phyloP scores from a whole-genome alignment of 140 eudicot genomes.

The Artemisia princeps region DNA sequence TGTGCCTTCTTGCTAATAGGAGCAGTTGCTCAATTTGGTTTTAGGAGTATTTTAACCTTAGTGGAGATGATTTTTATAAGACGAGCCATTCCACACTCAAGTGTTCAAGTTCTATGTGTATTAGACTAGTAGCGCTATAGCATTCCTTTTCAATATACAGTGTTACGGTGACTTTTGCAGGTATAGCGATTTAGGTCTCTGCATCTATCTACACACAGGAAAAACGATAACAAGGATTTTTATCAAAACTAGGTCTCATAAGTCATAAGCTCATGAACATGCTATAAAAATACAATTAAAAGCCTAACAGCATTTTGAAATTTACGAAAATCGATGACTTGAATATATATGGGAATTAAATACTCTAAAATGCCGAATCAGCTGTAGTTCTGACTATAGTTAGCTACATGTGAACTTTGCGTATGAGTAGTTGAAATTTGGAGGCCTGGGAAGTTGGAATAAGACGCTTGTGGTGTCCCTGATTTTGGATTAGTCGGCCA shows the following conservation, averaged over 20 bases:
- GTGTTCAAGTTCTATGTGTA: no score
- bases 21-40: no score
- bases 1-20: no score
- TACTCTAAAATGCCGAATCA: neutral
- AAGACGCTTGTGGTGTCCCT: neutral
- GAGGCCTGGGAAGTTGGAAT: neutral
- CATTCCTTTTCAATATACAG: no score
- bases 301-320: neutral
- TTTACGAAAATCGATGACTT: neutral
- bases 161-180: no score
- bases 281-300: no score
- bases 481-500: neutral
- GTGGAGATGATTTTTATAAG: no score
- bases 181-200: no score
- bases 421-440: neutral
- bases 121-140: no score
- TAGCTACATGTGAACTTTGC: neutral
- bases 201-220: neutral
- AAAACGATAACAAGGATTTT: neutral
- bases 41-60: no score
- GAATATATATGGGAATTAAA: neutral
- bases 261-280: neutral
- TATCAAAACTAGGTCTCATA: neutral
- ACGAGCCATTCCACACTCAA: no score
- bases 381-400: no score